Conservation (phyloP, 495 filamentous ascomycete genomes). For the Hypoxylon perforatum region DNA sequence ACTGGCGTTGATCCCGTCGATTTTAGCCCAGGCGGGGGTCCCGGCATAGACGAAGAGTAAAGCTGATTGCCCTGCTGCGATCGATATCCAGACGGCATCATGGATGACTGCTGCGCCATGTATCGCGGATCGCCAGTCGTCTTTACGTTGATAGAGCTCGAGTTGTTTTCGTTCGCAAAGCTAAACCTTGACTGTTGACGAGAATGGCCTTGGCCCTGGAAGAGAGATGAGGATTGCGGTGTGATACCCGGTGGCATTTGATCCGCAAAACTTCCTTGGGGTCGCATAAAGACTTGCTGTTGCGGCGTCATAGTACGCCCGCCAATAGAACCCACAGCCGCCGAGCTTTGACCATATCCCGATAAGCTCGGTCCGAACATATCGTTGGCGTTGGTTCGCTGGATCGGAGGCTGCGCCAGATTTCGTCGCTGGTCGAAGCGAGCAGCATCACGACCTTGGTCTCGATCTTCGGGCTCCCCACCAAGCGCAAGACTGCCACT, state of each 20-base stretch:
- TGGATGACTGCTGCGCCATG: slow-evolving; percentile 87
- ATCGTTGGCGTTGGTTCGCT: slow-evolving; percentile 66
- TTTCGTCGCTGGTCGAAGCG: slow-evolving; percentile 61
- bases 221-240: slow-evolving; percentile 63
- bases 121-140: slow-evolving; percentile 84
- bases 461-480: slow-evolving; percentile 86
- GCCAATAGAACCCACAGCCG: slow-evolving; percentile 62
- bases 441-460: slow-evolving; percentile 62
- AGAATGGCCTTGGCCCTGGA: slow-evolving; percentile 82
- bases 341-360: slow-evolving; percentile 64
- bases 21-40: slow-evolving; percentile 95
- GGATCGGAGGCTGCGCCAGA: slow-evolving; percentile 79
- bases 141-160: slow-evolving; percentile 77
- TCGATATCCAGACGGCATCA: slow-evolving; percentile 81
- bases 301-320: slow-evolving; percentile 84
- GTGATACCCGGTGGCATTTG: slow-evolving; percentile 62
- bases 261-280: slow-evolving; percentile 69
- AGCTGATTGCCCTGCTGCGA: slow-evolving; percentile 71
- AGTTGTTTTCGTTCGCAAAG: slow-evolving; percentile 76
- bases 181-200: slow-evolving; percentile 89
- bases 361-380: slow-evolving; percentile 64
- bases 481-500: slow-evolving; percentile 87
- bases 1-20: slow-evolving; percentile 88
- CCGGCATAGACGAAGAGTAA: slow-evolving; percentile 78
- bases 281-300: slow-evolving; percentile 74